A percentile compares a stretch with the other conserved stretches of the same genome.
Evolutionary conservation across 176 grass and related monocot genomes (phyloP).

Genomic region (Cocos nucifera): DNA sequence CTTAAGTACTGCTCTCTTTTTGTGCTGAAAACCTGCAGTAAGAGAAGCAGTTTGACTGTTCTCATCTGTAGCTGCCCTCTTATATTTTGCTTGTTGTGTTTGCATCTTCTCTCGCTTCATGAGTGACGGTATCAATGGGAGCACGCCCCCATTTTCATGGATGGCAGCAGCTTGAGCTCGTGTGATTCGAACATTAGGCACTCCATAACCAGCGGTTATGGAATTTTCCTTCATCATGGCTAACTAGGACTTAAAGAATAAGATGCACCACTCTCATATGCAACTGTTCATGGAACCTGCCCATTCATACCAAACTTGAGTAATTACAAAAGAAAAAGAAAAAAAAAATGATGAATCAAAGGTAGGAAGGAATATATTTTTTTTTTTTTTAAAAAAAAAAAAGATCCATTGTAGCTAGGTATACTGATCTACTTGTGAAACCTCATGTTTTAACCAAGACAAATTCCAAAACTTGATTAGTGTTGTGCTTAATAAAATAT

Average conservation of each 20-base stretch:
- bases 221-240: conserved; percentile 41
- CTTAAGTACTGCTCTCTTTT: conserved; percentile 42
- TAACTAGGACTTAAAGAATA: conserved; percentile 16
- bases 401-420: no score
- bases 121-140: conserved; percentile 21
- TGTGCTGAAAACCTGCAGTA: conserved; percentile 25
- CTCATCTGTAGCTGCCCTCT: conserved; percentile 40
- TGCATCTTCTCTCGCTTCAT: conserved; percentile 20
- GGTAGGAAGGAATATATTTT: no score
- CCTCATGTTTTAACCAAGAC: no score
- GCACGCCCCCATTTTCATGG: conserved; percentile 12
- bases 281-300: no score
- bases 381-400: no score
- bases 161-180: conserved; percentile 35
- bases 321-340: no score
- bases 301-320: no score
- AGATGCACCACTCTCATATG: no score
- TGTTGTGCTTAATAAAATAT: no score
- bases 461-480: no score
- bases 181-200: conserved; percentile 37
- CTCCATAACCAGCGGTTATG: conserved; percentile 15
- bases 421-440: no score
- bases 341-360: no score
- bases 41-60: conserved; percentile 20
- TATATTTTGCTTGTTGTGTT: conserved; percentile 8